A percentile compares a stretch with the other conserved stretches of the same genome.
Conservation (phyloP, 2,329 filamentous ascomycete species). For the Myriosclerotinia scirpicola region DNA sequence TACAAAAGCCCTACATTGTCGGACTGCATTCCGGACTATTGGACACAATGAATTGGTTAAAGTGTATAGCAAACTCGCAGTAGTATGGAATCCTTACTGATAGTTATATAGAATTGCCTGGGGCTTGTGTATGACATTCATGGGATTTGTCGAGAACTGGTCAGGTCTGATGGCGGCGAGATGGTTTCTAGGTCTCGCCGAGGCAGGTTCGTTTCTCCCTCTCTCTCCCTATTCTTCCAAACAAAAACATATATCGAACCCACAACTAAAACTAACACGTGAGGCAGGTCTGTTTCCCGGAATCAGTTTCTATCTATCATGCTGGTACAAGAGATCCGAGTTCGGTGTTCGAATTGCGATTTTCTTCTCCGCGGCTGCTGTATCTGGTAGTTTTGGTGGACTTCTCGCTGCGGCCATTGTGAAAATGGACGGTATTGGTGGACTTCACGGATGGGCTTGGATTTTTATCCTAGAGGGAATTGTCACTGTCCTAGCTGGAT, state of each 20-base stretch:
- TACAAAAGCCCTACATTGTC: too few relatives aligned
- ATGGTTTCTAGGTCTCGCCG: slow-evolving; percentile 68
- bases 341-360: slow-evolving; percentile 78
- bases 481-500: slow-evolving; percentile 66
- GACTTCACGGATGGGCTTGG: slow-evolving; percentile 60
- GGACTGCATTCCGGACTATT: too few relatives aligned
- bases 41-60: background rate
- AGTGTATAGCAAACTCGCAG: background rate
- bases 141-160: slow-evolving; percentile 40
- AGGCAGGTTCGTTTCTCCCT: slow-evolving; percentile 72
- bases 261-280: too few relatives aligned
- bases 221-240: too few relatives aligned
- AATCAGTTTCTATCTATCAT: slow-evolving; percentile 77
- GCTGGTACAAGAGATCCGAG: slow-evolving; percentile 79
- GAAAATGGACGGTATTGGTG: slow-evolving; percentile 64
- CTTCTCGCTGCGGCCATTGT: slow-evolving; percentile 71
- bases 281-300: slow-evolving; percentile 77
- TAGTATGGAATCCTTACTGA: slow-evolving; percentile 10
- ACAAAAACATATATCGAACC: too few relatives aligned
- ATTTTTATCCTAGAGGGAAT: slow-evolving; percentile 71
- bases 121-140: slow-evolving; percentile 66
- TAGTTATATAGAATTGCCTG: slow-evolving; percentile 52
- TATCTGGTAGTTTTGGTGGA: slow-evolving; percentile 77
- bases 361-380: slow-evolving; percentile 80
- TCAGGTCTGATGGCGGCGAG: slow-evolving; percentile 39